Conservation (phyloP, 2,329 filamentous ascomycete species). For the Ustulina deusta region DNA sequence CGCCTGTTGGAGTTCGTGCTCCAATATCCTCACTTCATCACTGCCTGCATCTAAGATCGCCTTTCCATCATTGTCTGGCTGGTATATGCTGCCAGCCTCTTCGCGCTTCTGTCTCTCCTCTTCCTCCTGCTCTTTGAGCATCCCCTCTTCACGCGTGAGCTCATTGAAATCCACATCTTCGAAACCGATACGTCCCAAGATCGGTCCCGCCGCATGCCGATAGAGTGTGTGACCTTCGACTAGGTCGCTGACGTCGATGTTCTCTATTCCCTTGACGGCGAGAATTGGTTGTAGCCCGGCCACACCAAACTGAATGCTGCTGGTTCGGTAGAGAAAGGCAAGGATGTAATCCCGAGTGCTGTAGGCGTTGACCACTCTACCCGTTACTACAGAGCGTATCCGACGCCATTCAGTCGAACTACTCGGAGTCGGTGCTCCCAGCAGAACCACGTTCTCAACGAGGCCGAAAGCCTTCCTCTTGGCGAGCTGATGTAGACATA, state of each 20-base stretch:
- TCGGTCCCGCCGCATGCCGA: conserved; percentile 73
- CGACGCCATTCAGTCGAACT: conserved; percentile 79
- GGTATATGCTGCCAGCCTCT: conserved; percentile 38
- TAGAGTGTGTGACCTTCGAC: conserved; percentile 80
- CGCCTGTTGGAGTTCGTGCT: conserved; percentile 35
- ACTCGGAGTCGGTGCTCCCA: conserved; percentile 83
- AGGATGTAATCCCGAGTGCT: conserved; percentile 89
- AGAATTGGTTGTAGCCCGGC: conserved; percentile 83
- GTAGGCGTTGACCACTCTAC: conserved; percentile 88
- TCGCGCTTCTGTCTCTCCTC: conserved; percentile 45
- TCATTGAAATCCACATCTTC: conserved; percentile 70
- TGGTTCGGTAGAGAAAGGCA: conserved; percentile 87
- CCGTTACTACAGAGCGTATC: conserved; percentile 82
- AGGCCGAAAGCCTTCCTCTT: conserved; percentile 84
- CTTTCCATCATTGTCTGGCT: conserved; percentile 21
- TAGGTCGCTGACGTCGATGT: conserved; percentile 74
- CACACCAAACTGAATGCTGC: conserved; percentile 84
- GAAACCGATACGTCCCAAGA: conserved; percentile 76
- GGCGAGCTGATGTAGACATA: conserved; percentile 81
- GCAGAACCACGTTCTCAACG: conserved; percentile 83
- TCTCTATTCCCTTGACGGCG: conserved; percentile 74
- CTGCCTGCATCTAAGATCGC: conserved; percentile 28
- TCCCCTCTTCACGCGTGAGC: conserved; percentile 44
- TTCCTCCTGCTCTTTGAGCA: conserved; percentile 45
- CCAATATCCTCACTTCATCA: conserved; percentile 40